phyloP scores from a whole-genome alignment of 345 rosid species.

The Eucalyptus erythrocorys region DNA sequence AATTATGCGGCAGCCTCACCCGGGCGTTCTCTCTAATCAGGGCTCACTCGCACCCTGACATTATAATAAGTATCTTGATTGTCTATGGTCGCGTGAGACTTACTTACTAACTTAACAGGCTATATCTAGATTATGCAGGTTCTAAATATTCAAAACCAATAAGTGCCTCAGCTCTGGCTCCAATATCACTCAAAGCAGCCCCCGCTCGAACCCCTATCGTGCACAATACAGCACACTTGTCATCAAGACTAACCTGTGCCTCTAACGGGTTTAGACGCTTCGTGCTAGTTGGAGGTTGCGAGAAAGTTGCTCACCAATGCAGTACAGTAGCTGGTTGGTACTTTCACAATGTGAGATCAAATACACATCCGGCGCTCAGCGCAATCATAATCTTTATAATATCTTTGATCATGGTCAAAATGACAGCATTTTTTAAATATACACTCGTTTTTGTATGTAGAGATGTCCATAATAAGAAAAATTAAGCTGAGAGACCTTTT shows the following conservation, averaged over 20 bases:
- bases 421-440: neutral
- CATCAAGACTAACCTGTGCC: neutral
- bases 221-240: too few relatives aligned
- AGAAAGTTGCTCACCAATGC: neutral
- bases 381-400: neutral
- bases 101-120: neutral
- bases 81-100: neutral
- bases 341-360: neutral
- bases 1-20: neutral
- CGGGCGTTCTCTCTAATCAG: neutral
- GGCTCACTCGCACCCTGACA: neutral
- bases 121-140: neutral
- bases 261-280: neutral
- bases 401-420: neutral
- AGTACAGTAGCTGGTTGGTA: neutral
- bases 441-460: accelerated
- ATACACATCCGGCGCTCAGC: neutral
- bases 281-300: neutral
- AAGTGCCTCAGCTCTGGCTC: accelerated
- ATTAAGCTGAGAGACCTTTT: neutral
- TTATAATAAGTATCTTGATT: neutral
- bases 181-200: neutral
- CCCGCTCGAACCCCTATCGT: neutral
- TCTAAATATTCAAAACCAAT: neutral
- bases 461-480: neutral